A percentile compares a stretch with the other conserved stretches of the same genome.
These are phyloP conservation scores for Tuber calosporum DNA, from an alignment of 495 filamentous ascomycete genomes.

Conservation along the genomic window DNA sequence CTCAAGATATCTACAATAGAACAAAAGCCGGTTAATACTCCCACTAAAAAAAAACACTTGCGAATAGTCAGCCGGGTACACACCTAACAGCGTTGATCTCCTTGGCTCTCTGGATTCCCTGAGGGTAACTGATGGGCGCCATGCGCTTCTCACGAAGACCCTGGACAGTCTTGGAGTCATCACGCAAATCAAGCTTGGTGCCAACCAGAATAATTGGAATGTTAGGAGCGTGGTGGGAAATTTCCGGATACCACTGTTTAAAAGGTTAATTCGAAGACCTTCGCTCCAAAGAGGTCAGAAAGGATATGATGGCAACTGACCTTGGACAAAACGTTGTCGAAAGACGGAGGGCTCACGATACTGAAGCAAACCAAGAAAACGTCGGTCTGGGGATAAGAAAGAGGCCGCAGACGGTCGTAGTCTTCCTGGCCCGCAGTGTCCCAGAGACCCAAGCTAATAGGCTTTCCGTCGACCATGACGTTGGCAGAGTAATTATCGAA, in stretches of 20 bases:
- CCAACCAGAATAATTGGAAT: slow-evolving; percentile 96
- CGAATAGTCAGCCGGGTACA: not conserved
- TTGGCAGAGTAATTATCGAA: slow-evolving; percentile 99
- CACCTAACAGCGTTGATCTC: slow-evolving; percentile 65
- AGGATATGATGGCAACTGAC: slow-evolving; percentile 46
- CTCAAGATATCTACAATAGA: slow-evolving; percentile 76
- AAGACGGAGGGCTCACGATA: slow-evolving; percentile 92
- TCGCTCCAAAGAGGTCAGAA: not conserved
- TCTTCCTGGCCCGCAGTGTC: slow-evolving; percentile 99
- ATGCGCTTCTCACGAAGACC: slow-evolving; percentile 75
- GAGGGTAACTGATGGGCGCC: slow-evolving; percentile 85
- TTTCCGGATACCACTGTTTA: slow-evolving; percentile 85
- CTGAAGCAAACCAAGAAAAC: slow-evolving; percentile 99
- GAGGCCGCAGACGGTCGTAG: slow-evolving; percentile 89
- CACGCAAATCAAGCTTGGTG: slow-evolving; percentile 92
- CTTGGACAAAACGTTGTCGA: slow-evolving; percentile 96
- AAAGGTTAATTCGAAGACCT: slow-evolving; percentile 15
- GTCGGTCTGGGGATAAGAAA: slow-evolving; percentile 96
- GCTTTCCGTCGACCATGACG: slow-evolving; percentile 96
- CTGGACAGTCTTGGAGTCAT: slow-evolving; percentile 73
- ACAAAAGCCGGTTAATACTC: slow-evolving; percentile 4
- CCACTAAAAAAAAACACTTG: not conserved
- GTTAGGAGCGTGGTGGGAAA: slow-evolving; percentile 89
- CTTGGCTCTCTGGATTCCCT: slow-evolving; percentile 74
- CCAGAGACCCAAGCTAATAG: slow-evolving; percentile 94